Evolutionary conservation across 1,139 yeast species (phyloP), one percentile per base, ranked within the genome.

Genomic region (Saccharomyces hybrid): DNA sequence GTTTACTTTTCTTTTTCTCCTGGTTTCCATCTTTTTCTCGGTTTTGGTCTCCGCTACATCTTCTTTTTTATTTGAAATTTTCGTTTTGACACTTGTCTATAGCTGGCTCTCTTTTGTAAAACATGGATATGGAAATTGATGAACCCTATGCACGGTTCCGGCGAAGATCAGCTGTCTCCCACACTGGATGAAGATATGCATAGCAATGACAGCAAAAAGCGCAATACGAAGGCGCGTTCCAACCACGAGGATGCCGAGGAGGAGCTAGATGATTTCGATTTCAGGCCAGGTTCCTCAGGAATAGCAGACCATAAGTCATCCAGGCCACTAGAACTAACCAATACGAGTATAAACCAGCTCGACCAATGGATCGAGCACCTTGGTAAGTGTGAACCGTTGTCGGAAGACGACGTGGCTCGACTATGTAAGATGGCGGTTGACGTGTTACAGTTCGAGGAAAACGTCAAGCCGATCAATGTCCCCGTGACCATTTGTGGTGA

Each of bases 381-480:
- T 59, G 75, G 83, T 58, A 77, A 83, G 60, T 90, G 97, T 72
- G 88, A 88, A 71, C 91, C 93, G 26, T 77, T 90, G 58, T 75
- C 83, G 47, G 97, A 90, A 71, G 82, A 80, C 41, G 91, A 88
- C 58, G 95, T 90, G 41, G 83, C 83, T 62, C 79, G 80, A 65
- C 75, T 90, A 61, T 90, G 97, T 68, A 87, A 84, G 62, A 86
- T 87, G 93, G 96, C 95, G n/a, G 81, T 84, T 56, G 93, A 86
- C 61, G 90, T 86, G 44, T 74, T 86, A 64, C 89, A 86, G 70
- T 82, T 82, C 62, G 95, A 86, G 72, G 88, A 85, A 64, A 90
- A 90, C 67, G 97, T 90, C 48, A 96, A 89, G 72, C 96, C 96
- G 1, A 96, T 90, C 49, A 82, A 80, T 58, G 93, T 87, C 2